Base-by-base conservation (phyloP, 768 basidiomycete genomes). In the Rhodosporidiobolus sp. region DNA sequence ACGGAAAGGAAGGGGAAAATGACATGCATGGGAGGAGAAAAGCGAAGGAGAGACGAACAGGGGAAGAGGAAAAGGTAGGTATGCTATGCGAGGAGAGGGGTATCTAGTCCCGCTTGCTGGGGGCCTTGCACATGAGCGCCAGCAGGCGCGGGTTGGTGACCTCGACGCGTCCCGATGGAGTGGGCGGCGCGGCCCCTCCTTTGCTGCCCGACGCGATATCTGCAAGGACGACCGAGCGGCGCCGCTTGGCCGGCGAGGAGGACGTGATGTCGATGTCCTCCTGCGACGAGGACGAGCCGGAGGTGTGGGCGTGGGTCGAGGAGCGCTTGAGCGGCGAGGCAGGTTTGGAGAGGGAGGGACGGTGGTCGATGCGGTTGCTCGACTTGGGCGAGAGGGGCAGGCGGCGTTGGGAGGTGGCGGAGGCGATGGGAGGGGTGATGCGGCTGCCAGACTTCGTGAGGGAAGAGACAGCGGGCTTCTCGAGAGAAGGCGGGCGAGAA, bases 141-240 rank as follows among this genome's bases (percentile, higher is more conserved):
- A 74, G 63, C 1, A 70, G 65, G 12, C 67, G 63, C 17, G 69
- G 69, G 48, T 70, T 74, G 24, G 73, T 70, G 2, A 70, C 54
- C 22, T 64, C 48, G 45, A 67, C 60, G 38, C 38, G 38, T 7
- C 38, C 38, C 0, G 73, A 63, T 16, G 60, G 61, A 16, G 69
- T 67, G 8, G 69, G 63, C 16, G 50, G 28, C 22, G 26, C n/a
- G 17, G 7, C 38, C n/a, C 16, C 24, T n/a, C 9, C 38, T 4
- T 17, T 34, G 20, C 24, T 17, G 20, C 17, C 20, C 49, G 28
- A 28, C 34, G 56, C 55, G 34, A 34, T 34, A 34, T 45, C 34
- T 2, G 38, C 14, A 26, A 59, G 49, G 50, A 53, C 4, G 48
- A 22, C 46, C 7, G 69, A 9, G 28, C 57, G 35, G 46, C 58